Base-by-base conservation (phyloP, 2,329 filamentous ascomycete species). In the Ophiostoma triangulosporum region DNA sequence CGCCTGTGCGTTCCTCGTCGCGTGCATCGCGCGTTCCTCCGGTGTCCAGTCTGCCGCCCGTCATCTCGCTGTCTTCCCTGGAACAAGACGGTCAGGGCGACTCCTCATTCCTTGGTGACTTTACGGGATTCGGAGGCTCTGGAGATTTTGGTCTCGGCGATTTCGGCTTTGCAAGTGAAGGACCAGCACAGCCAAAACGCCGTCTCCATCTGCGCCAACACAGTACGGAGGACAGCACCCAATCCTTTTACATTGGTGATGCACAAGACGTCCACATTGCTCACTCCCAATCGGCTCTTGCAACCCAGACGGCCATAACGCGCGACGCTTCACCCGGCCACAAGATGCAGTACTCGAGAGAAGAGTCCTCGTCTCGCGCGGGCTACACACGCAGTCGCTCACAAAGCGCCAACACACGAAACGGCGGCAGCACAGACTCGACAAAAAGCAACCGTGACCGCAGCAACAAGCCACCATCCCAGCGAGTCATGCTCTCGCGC, bases 401-500 rank as follows among this genome's bases (percentile, higher is more conserved):
- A 12, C 67, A 69, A 36, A 64, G 67, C 26, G 43, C 24, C n/a
- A 75, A 72, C 27, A n/a, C 27, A 22, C 46, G 26, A 7, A 48
- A 48, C n/a, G 46, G 46, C 57, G 67, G 68, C 33, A 74, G 72
- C 60, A 62, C 64, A 20, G 73, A 75, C 52, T 70, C 69, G 6
- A 67, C 65, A 7, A 66, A 64, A 38, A 66, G 65, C 32, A 60
- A 62, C 46, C 63, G 68, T 29, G 53, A 55, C 22, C 69, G 69
- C 46, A 11, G 5, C 46, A 22, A 32, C 49, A 74, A 74, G 57
- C 69, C 69, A n/a, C 79, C 80, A 14, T 88, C 86, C 1, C 86
- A 97, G 66, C 97, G 96, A 72, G 86, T 84, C 11, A 97, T 97
- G 90, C 76, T 98, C 33, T 95, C 91, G n/a, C 87, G 86, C 61